Conservation (phyloP, 2,329 filamentous ascomycete species). For the Pseudocercospora crystallina region DNA sequence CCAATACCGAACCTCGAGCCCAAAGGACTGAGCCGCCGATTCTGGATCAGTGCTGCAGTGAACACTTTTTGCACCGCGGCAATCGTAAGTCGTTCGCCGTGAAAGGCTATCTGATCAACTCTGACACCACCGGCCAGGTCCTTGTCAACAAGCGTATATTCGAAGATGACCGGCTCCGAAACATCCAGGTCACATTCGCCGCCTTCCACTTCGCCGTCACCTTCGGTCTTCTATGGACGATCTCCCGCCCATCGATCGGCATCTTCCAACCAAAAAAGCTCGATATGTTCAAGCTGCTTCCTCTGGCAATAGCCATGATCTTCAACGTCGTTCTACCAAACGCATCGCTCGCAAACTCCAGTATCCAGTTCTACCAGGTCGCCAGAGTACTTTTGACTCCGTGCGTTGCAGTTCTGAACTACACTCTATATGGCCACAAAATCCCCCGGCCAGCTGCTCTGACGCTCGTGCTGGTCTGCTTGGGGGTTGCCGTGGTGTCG, state of each 20-base stretch:
- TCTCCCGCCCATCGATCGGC: constrained; percentile 59
- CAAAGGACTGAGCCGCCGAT: constrained; percentile 14
- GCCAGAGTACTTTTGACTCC: constrained; percentile 67
- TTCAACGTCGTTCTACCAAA: constrained; percentile 70
- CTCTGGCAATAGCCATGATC: constrained; percentile 66
- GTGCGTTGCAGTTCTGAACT: constrained; percentile 65
- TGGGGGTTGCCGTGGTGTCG: constrained; percentile 65
- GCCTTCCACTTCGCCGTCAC: constrained; percentile 69
- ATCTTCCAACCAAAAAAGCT: constrained; percentile 61
- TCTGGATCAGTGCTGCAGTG: constrained; percentile 24
- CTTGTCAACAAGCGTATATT: constrained; percentile 72
- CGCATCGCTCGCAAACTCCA: constrained; percentile 65
- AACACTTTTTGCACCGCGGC: constrained; percentile 24
- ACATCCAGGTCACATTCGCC: constrained; percentile 65
- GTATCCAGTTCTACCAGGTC: constrained; percentile 69
- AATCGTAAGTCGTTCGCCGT: constrained; percentile 21
- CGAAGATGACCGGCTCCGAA: constrained; percentile 60
- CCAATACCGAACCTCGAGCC: not conserved
- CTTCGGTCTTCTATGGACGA: constrained; percentile 60
- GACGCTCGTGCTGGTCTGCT: constrained; percentile 60
- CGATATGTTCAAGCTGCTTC: constrained; percentile 58
- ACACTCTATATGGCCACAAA: constrained; percentile 57
- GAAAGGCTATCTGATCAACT: not conserved
- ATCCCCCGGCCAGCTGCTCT: constrained; percentile 56
- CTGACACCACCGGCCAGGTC: constrained; percentile 46